These are phyloP conservation scores for Neoarthrinium moseri DNA, from an alignment of 2,329 filamentous ascomycete species.

Conservation along the genomic window DNA sequence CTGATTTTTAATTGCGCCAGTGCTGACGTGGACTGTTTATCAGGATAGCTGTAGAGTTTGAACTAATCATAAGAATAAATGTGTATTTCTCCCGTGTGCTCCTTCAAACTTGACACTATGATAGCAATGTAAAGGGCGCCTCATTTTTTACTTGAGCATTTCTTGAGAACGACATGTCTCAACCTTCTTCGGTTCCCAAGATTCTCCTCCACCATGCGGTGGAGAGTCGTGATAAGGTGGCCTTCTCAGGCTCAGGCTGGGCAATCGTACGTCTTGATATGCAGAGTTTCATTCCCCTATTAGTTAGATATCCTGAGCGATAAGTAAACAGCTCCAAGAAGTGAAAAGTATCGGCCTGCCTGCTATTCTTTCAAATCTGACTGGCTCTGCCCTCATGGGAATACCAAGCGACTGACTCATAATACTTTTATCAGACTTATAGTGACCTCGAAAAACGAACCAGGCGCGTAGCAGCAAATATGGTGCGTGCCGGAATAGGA, in stretches of 20 bases:
- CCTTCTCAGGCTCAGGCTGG: constrained; percentile 4
- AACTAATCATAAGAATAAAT: neutral
- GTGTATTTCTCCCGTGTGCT: neutral
- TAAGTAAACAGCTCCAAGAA: neutral
- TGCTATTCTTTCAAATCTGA: too few relatives aligned
- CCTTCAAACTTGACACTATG: neutral
- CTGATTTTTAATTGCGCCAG: neutral
- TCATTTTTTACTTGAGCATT: too few relatives aligned
- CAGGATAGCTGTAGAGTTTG: neutral
- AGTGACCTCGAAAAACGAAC: constrained; percentile 5
- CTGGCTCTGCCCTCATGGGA: too few relatives aligned
- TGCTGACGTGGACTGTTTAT: neutral
- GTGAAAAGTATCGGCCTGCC: too few relatives aligned
- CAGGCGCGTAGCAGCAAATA: neutral
- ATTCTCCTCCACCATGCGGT: constrained; percentile 6
- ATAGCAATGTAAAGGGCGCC: too few relatives aligned
- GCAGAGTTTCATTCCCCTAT: neutral
- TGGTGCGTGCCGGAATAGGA: neutral
- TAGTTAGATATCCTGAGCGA: neutral
- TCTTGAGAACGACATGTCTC: constrained; percentile 6
- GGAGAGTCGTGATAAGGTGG: constrained; percentile 4
- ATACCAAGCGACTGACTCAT: neutral
- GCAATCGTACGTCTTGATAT: neutral
- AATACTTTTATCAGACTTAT: constrained; percentile 1
- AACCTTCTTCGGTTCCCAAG: constrained; percentile 7